Evolutionary conservation across 345 rosid genomes (phyloP).

Genomic region (Jatropha curcas): DNA sequence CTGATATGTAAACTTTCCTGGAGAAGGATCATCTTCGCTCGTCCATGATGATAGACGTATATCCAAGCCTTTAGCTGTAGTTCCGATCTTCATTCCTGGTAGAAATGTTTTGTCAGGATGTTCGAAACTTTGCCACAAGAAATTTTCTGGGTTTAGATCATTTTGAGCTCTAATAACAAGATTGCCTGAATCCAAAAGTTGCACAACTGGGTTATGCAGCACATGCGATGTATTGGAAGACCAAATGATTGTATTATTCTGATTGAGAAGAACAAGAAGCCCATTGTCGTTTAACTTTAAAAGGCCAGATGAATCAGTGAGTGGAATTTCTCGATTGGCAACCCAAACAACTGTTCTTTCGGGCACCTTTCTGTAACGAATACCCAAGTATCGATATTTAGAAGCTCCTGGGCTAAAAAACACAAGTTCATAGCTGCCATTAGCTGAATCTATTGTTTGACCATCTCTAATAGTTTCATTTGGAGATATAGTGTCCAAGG

Average conservation of each 20-base stretch:
- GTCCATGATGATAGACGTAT: conserved; percentile 24
- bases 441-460: conserved; percentile 9
- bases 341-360: conserved; percentile 24
- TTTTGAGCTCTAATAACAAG: conserved; percentile 12
- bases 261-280: neutral
- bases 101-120: conserved; percentile 15
- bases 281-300: neutral
- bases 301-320: conserved; percentile 14
- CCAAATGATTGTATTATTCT: conserved; percentile 9
- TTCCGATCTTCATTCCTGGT: conserved; percentile 24
- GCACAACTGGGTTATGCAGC: neutral
- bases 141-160: neutral
- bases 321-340: conserved; percentile 22
- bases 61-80: conserved; percentile 6
- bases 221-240: neutral
- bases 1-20: conserved; percentile 12
- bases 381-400: conserved; percentile 15
- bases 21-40: conserved; percentile 18
- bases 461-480: neutral
- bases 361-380: conserved; percentile 22
- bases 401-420: conserved; percentile 18
- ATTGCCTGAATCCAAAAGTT: conserved; percentile 26
- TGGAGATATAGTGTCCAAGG: conserved; percentile 6
- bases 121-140: conserved; percentile 33
- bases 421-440: conserved; percentile 4